Percentiles rank a stretch among this genome's conserved stretches.
phyloP scores from a whole-genome alignment of 306 rosid genomes.

The Pachyrhizus erosus region DNA sequence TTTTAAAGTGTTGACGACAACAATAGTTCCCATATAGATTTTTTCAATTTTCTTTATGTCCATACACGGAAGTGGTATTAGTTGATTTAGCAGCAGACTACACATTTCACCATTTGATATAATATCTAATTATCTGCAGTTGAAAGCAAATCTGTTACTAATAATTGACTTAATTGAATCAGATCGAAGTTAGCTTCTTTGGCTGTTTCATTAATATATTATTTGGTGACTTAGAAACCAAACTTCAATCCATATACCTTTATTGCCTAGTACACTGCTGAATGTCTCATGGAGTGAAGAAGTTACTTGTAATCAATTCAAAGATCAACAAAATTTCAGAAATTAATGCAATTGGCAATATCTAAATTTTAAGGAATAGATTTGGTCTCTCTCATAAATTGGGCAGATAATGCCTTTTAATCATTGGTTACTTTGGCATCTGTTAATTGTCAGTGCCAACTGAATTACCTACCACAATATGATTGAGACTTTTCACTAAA shows the following conservation, averaged over 20 bases:
- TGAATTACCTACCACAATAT: conserved; percentile 49
- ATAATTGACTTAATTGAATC: conserved; percentile 30
- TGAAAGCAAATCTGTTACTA: background rate
- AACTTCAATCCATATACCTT: conserved; percentile 6
- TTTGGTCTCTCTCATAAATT: conserved; percentile 24
- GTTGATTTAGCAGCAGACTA: background rate
- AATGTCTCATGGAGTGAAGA: conserved; percentile 20
- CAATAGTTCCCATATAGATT: background rate
- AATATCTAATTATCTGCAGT: background rate
- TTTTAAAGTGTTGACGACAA: background rate
- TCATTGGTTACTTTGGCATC: conserved; percentile 11
- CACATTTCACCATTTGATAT: background rate
- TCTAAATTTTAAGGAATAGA: conserved; percentile 17
- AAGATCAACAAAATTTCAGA: background rate
- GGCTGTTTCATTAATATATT: background rate
- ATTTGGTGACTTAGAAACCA: conserved; percentile 17
- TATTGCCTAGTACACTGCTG: background rate
- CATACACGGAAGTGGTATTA: background rate
- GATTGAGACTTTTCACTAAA: conserved; percentile 45
- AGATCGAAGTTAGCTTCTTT: background rate
- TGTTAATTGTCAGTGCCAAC: conserved; percentile 39
- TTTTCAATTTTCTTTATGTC: background rate
- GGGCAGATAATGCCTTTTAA: conserved; percentile 24
- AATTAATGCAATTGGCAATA: conserved; percentile 12
- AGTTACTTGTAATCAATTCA: conserved; percentile 12